Conservation (phyloP, 163 green algal species). For the Scenedesmus sp. region DNA sequence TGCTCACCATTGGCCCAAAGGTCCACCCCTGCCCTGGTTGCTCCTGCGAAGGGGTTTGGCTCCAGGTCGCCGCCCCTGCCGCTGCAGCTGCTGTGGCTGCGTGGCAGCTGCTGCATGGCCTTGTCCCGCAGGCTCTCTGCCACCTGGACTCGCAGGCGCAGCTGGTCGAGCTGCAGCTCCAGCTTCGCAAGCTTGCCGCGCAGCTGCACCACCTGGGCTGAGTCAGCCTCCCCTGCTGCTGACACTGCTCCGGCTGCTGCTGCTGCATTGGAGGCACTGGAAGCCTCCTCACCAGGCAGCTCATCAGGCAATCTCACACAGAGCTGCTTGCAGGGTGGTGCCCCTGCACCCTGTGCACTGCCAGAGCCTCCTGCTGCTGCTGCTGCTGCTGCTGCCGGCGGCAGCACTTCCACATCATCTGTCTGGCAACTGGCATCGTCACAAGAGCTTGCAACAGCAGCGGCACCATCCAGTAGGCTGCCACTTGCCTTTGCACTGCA, state of each 20-base stretch:
- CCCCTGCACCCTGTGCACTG: neutral
- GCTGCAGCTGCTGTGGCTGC: conserved; percentile 22
- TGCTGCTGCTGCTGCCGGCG: neutral
- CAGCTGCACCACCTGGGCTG: conserved; percentile 32
- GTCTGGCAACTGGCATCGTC: conserved; percentile 34
- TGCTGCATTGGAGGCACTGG: neutral
- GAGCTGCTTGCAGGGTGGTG: neutral
- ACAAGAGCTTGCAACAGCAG: neutral
- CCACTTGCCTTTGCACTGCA: neutral
- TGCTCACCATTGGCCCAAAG: neutral
- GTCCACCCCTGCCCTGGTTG: neutral
- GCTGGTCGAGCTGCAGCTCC: conserved; percentile 32
- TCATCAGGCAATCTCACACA: neutral
- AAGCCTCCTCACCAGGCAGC: neutral
- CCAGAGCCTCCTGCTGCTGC: neutral
- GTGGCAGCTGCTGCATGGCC: neutral
- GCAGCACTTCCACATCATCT: neutral
- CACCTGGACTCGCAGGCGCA: neutral
- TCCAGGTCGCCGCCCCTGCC: neutral
- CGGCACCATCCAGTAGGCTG: neutral
- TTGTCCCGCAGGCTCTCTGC: conserved; percentile 8
- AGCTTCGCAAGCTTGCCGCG: conserved; percentile 35
- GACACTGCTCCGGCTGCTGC: neutral
- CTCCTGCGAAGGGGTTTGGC: neutral
- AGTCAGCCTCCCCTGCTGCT: neutral